A percentile compares a stretch with the other conserved stretches of the same genome.
These are phyloP conservation scores for Sphaerobolus stellatus DNA, from an alignment of 1,284 basidiomycete species.

Conservation along the genomic window DNA sequence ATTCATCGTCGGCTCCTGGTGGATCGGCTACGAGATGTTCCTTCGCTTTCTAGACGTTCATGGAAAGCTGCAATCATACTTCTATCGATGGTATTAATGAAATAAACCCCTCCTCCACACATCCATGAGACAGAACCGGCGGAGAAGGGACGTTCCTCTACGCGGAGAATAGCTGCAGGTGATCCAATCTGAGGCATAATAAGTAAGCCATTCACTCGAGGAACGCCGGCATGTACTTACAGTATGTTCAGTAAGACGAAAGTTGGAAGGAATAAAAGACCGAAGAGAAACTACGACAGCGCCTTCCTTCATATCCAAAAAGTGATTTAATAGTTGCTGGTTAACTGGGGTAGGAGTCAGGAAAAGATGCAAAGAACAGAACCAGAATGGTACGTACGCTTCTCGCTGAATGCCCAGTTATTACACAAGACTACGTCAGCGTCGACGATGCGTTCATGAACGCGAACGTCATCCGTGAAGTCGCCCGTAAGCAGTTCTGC, in stretches of 20 bases:
- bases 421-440: constrained; percentile 78
- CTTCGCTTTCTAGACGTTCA: constrained; percentile 5
- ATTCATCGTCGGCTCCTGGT: not conserved
- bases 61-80: constrained; percentile 8
- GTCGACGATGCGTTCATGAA: constrained; percentile 58
- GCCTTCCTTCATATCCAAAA: constrained; percentile 77
- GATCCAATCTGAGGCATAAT: constrained; percentile 56
- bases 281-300: constrained; percentile 74
- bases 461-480: constrained; percentile 62
- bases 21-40: constrained; percentile 5
- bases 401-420: constrained; percentile 74
- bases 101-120: constrained; percentile 64
- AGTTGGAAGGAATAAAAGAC: constrained; percentile 62
- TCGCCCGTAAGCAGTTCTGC: constrained; percentile 73
- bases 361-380: constrained; percentile 3
- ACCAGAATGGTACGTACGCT: constrained; percentile 45
- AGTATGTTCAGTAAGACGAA: constrained; percentile 71
- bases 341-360: constrained; percentile 53
- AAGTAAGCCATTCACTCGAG: constrained; percentile 8
- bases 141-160: constrained; percentile 61
- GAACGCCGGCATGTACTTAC: constrained; percentile 39
- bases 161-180: constrained; percentile 72
- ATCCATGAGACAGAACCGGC: constrained; percentile 77
- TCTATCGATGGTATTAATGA: constrained; percentile 71
- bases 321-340: constrained; percentile 68